A percentile compares a stretch with the other conserved stretches of the same genome.
Conservation (phyloP, 179 eudicot genomes). For the Vitellaria paradoxa region DNA sequence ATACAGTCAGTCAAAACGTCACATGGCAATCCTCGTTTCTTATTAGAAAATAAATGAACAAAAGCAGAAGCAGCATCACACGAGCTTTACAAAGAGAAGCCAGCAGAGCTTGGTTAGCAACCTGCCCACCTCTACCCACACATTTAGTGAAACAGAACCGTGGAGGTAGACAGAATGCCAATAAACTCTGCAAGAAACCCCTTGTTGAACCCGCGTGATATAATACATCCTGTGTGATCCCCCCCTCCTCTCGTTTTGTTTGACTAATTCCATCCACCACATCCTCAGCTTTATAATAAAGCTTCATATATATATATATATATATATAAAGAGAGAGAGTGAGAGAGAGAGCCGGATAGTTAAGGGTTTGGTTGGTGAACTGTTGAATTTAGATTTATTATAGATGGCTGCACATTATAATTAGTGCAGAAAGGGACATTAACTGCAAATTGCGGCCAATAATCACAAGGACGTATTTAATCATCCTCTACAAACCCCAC, state of each 20-base stretch:
- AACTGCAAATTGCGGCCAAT: not conserved
- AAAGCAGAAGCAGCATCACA: not conserved
- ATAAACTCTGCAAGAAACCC: constrained; percentile 62
- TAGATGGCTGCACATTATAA: too few species aligned
- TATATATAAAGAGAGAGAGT: not conserved
- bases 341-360: not conserved
- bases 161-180: constrained; percentile 99
- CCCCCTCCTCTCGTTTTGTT: too few species aligned
- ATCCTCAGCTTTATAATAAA: not conserved
- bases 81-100: constrained; percentile 75
- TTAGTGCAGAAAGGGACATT: too few species aligned
- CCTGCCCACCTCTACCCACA: constrained; percentile 72
- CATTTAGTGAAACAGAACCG: too few species aligned
- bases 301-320: not conserved
- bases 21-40: too few species aligned
- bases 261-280: not conserved
- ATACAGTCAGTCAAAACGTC: too few species aligned
- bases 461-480: not conserved
- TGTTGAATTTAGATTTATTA: too few species aligned
- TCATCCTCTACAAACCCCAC: too few species aligned
- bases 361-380: not conserved
- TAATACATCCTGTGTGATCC: not conserved
- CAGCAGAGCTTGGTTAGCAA: constrained; percentile 89
- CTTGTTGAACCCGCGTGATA: constrained; percentile 57
- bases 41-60: too few species aligned